Evolutionary conservation across 768 basidiomycete genomes (phyloP).

Genomic region (Boletus insuetus): DNA sequence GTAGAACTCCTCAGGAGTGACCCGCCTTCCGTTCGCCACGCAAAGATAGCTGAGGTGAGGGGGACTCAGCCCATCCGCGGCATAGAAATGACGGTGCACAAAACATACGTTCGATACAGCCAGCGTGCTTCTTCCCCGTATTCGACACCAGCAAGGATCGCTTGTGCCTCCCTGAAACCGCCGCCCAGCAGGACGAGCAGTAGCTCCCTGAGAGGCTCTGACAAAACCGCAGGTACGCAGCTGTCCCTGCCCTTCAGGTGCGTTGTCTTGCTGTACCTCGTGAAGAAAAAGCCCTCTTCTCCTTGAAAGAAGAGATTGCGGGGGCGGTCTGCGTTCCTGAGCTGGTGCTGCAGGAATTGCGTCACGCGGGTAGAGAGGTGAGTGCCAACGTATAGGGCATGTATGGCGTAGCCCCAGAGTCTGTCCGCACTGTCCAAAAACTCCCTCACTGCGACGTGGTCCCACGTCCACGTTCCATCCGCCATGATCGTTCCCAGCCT

Average conservation of each 20-base stretch:
- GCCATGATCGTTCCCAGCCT: not conserved
- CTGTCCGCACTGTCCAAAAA: not conserved
- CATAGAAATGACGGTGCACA: not conserved
- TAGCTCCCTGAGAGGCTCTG: not conserved
- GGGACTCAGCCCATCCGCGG: not conserved
- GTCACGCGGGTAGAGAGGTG: slow-evolving; percentile 1
- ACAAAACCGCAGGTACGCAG: slow-evolving; percentile 1
- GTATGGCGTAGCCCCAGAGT: not conserved
- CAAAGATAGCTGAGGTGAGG: not conserved
- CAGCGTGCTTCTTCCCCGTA: not conserved
- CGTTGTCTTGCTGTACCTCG: slow-evolving; percentile 10
- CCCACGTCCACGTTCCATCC: not conserved
- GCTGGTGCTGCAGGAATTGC: slow-evolving; percentile 5
- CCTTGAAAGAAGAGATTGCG: slow-evolving; percentile 11
- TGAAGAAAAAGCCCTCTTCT: not conserved
- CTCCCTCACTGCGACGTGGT: not conserved
- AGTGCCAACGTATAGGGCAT: not conserved
- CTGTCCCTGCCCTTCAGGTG: slow-evolving; percentile 1
- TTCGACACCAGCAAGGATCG: not conserved
- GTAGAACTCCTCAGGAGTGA: not conserved
- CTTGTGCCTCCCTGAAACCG: slow-evolving; percentile 4
- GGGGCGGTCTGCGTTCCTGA: not conserved
- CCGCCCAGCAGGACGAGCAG: slow-evolving; percentile 1
- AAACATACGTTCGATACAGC: not conserved
- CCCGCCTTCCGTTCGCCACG: not conserved